Evolutionary conservation across 2,329 filamentous ascomycete genomes (phyloP).

Genomic region (Colletotrichum sp.): DNA sequence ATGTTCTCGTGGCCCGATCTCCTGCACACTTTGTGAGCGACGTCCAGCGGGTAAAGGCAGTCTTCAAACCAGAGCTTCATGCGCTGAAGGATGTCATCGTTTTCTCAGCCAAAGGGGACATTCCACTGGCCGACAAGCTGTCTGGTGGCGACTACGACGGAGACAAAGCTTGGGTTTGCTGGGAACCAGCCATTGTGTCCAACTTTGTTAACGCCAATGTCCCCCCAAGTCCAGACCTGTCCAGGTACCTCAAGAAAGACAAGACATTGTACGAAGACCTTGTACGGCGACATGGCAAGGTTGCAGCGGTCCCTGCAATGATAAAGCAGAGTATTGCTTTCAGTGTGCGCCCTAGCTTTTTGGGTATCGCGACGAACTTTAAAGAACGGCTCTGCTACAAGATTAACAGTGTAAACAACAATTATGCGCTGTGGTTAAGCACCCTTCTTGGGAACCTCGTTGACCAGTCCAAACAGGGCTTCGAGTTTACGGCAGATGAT

Average conservation of each 20-base stretch:
- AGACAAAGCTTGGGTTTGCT: slow-evolving; percentile 79
- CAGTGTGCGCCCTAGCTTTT: slow-evolving; percentile 57
- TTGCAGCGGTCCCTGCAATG: slow-evolving; percentile 46
- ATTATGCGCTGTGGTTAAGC: slow-evolving; percentile 52
- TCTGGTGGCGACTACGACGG: slow-evolving; percentile 86
- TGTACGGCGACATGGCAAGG: slow-evolving; percentile 17
- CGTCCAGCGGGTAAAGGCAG: slow-evolving; percentile 70
- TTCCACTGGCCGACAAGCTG: slow-evolving; percentile 70
- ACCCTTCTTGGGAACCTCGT: slow-evolving; percentile 58
- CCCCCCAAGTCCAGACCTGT: slow-evolving; percentile 48
- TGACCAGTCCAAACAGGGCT: slow-evolving; percentile 62
- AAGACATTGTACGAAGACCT: slow-evolving; percentile 52
- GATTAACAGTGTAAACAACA: slow-evolving; percentile 51
- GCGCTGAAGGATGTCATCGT: slow-evolving; percentile 80
- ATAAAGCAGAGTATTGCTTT: slow-evolving; percentile 61
- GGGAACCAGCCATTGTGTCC: slow-evolving; percentile 68
- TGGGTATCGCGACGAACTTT: slow-evolving; percentile 69
- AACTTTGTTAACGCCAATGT: slow-evolving; percentile 69
- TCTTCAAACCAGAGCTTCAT: slow-evolving; percentile 64
- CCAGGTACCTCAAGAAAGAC: slow-evolving; percentile 56
- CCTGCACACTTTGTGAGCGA: slow-evolving; percentile 75
- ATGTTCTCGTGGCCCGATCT: slow-evolving; percentile 71
- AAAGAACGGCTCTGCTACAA: slow-evolving; percentile 69
- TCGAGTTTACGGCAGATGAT: slow-evolving; percentile 47
- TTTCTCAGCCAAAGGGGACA: slow-evolving; percentile 69